Percentiles rank a stretch among this genome's conserved stretches.
Conservation (phyloP, 1,284 basidiomycete species). For the Leccinum subrobustum region DNA sequence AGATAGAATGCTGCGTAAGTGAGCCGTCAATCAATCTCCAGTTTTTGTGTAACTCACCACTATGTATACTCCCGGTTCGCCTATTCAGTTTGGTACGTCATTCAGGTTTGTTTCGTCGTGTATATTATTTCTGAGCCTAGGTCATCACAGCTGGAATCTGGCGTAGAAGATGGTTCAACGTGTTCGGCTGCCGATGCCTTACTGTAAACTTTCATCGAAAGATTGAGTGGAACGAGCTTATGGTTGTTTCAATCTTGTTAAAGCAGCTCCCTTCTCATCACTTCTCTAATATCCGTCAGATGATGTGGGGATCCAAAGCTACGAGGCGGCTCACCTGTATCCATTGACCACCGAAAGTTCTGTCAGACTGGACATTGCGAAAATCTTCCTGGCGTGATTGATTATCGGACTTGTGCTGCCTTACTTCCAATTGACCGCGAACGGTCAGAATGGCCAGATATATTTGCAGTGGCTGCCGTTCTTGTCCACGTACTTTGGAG, state of each 20-base stretch:
- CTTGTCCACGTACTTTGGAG: neutral
- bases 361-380: neutral
- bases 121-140: neutral
- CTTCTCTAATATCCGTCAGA: neutral
- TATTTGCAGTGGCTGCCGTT: neutral
- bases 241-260: neutral
- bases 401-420: too few relatives aligned
- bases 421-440: neutral
- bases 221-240: neutral
- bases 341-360: neutral
- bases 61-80: neutral
- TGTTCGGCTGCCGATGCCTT: too few relatives aligned
- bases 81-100: too few relatives aligned
- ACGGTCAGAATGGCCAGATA: neutral
- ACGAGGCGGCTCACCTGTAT: neutral
- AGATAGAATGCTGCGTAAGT: neutral
- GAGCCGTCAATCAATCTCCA: neutral
- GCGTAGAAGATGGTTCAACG: neutral
- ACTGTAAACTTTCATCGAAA: neutral
- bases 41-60: neutral
- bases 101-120: neutral
- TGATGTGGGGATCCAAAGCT: neutral
- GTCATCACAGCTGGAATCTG: neutral
- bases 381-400: neutral
- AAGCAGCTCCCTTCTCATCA: neutral